Conservation (phyloP, 2,329 filamentous ascomycete genomes). For the Penicillium corylophilum region DNA sequence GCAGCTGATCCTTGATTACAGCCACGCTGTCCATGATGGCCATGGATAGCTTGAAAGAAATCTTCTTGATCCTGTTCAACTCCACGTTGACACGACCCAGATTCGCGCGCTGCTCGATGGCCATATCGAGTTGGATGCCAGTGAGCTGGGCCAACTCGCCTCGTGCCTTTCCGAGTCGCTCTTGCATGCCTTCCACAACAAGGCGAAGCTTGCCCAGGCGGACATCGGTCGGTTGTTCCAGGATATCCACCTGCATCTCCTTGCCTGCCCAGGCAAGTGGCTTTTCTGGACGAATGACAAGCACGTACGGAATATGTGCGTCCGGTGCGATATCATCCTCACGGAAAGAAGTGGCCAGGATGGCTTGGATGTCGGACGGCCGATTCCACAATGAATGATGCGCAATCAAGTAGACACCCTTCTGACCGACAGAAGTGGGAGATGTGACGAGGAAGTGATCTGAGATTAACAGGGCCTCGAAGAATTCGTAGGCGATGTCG, state of each 20-base stretch:
- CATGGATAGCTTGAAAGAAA: constrained; percentile 93
- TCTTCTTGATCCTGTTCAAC: constrained; percentile 90
- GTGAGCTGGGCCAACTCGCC: constrained; percentile 73
- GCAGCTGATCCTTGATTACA: constrained; percentile 80
- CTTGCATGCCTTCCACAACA: constrained; percentile 82
- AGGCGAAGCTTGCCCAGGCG: constrained; percentile 83
- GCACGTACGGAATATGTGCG: constrained; percentile 79
- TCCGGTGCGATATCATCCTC: constrained; percentile 63
- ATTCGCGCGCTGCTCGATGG: constrained; percentile 91
- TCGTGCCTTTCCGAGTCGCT: constrained; percentile 75
- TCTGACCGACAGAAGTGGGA: constrained; percentile 63
- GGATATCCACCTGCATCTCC: constrained; percentile 67
- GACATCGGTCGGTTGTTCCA: constrained; percentile 78
- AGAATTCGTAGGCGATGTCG: constrained; percentile 70
- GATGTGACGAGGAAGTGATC: constrained; percentile 86
- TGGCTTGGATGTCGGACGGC: constrained; percentile 77
- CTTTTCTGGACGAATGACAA: constrained; percentile 81
- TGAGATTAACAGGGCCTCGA: constrained; percentile 74
- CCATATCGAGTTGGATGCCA: constrained; percentile 79
- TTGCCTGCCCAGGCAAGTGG: constrained; percentile 78
- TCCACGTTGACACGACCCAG: constrained; percentile 87
- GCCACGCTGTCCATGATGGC: constrained; percentile 99
- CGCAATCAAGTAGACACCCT: constrained; percentile 79
- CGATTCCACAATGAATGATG: constrained; percentile 75
- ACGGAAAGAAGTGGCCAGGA: constrained; percentile 77